Conservation (phyloP, 1,139 yeast genomes). For the Kodamaea suecica region DNA sequence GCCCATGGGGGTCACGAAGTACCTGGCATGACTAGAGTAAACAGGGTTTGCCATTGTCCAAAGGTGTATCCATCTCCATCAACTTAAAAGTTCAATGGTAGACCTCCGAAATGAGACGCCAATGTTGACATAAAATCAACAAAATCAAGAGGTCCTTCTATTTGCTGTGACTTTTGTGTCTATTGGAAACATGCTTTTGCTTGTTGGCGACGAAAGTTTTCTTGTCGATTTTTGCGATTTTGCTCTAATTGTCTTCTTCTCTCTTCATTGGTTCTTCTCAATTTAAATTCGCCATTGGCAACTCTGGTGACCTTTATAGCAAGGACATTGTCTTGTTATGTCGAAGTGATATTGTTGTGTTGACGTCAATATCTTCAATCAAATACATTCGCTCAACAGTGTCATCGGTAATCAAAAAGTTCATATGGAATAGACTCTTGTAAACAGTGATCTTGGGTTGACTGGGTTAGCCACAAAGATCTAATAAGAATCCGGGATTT, state of each 20-base stretch:
- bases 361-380: conserved; percentile 7
- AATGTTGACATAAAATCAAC: conserved; percentile 1
- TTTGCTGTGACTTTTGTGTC: background rate
- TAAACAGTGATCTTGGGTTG: conserved; percentile 7
- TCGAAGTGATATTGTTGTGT: conserved; percentile 6
- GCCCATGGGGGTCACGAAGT: too few relatives aligned
- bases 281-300: background rate
- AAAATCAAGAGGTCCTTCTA: background rate
- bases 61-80: background rate
- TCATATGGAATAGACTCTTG: conserved; percentile 5
- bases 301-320: conserved; percentile 4
- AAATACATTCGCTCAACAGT: conserved; percentile 2
- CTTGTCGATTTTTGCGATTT: too few relatives aligned
- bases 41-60: background rate
- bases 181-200: background rate
- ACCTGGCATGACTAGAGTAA: background rate
- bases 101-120: conserved; percentile 3
- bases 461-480: conserved; percentile 7
- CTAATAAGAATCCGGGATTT: conserved; percentile 5
- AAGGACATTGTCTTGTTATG: conserved; percentile 5
- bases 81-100: background rate
- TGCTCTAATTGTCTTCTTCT: conserved; percentile 1
- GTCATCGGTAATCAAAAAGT: conserved; percentile 9
- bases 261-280: background rate
- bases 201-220: too few relatives aligned